Evolutionary conservation across 1,284 basidiomycete genomes (phyloP).

Genomic region (Naganishia cerealis): DNA sequence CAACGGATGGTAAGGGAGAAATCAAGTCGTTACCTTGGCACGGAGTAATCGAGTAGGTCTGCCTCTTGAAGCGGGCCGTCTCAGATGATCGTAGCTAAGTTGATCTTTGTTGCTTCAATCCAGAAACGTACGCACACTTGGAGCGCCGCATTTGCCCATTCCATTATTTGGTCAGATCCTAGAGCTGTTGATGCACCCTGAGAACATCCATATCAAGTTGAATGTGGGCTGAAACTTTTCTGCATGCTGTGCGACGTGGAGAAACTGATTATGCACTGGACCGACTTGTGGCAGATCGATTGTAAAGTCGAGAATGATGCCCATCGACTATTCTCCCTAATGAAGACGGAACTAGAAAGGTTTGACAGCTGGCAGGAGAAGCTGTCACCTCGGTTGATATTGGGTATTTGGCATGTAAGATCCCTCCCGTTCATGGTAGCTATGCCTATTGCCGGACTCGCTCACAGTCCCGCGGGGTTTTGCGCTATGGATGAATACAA

Average conservation of each 20-base stretch:
- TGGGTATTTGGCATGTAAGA: conserved; percentile 62
- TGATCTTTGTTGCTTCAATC: background rate
- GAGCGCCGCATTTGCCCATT: conserved; percentile 78
- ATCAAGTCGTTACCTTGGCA: conserved; percentile 58
- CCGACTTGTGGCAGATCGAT: no score
- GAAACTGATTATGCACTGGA: no score
- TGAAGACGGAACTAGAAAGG: conserved; percentile 72
- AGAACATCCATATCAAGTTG: conserved; percentile 70
- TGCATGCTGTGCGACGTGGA: no score
- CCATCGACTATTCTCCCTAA: conserved; percentile 81
- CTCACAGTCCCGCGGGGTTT: no score
- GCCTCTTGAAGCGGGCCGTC: background rate
- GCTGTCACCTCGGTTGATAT: conserved; percentile 82
- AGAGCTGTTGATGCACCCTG: conserved; percentile 69
- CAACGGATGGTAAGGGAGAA: conserved; percentile 60
- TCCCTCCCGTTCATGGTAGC: background rate
- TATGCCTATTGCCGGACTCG: no score
- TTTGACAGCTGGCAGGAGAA: conserved; percentile 73
- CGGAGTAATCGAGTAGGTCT: conserved; percentile 51
- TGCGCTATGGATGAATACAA: no score
- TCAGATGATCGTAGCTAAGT: background rate
- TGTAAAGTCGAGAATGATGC: conserved; percentile 84
- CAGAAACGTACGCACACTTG: conserved; percentile 73
- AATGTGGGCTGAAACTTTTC: conserved; percentile 68
- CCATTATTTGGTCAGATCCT: conserved; percentile 84